Evolutionary conservation across 2,329 filamentous ascomycete genomes (phyloP), one percentile per base, ranked within the genome.

Genomic region (Diaporthe eres): DNA sequence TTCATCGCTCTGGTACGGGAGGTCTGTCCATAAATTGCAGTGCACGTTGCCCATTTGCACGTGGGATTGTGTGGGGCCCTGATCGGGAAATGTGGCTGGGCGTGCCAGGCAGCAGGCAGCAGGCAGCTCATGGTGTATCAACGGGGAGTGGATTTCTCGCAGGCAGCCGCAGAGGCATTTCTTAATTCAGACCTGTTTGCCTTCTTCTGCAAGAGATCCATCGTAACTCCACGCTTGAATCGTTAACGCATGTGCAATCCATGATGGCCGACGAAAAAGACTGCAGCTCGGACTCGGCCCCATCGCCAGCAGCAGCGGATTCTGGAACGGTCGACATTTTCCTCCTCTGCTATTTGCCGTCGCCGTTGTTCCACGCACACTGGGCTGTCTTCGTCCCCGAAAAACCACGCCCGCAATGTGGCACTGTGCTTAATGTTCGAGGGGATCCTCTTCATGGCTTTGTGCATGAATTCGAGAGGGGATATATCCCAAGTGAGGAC

Each of bases 1-100:
- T 85, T 84, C 58, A 86, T 87, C 81, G 77, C 82, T 74, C 74
- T 84, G 37, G 79, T 81, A 17, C 80, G 83, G 75, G 82, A 84
- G 60, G 70, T 83, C 10, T 67, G 61, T 42, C 49, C 47, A 1
- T 71, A 61, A 28, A 42, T 17, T 15, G 6, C 37, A 22, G 6
- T 58, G 8, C 55, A 58, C 4, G 15, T 5, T 13, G 17, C 55
- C 8, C 2, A 3, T 34, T 58, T 39, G 37, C 10, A 39, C 12
- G 9, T 12, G 37, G 37, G 2, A 39, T 39, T 39, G 37, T 39
- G 37, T 39, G 37, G 37, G 37, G 37, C 10, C 37, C 37, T 39
- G 37, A 13, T 39, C 2, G 10, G 37, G 37, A 39, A 39, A 0
- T 39, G 37, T 39, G 37, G 37, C 37, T 39, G 37, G 37, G 37